Base-by-base conservation (phyloP, 345 rosid genomes). In the Populus euphratica region DNA sequence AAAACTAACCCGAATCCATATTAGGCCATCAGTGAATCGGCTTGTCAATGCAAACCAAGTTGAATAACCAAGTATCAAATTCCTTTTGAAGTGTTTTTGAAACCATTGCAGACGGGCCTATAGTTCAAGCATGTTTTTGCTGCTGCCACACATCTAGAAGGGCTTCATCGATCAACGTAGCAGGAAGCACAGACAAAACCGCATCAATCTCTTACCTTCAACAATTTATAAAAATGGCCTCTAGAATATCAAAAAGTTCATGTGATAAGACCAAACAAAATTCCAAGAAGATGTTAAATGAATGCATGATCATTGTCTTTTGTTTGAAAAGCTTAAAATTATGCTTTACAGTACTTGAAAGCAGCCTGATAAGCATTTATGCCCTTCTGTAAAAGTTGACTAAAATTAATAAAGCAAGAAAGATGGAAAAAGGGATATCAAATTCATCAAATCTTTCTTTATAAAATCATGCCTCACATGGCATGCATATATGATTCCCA, bases 391-490 rank as follows among this genome's bases (percentile, higher is more conserved):
- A 27, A 68, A 38, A 63, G 44, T 50, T 62, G 54, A 20, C 31
- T 12, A 7, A 29, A 79, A 18, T 10, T 8, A 65, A 50, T 18
- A 2, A 20, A 64, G 50, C 10, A 8, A 49, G 21, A 54, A 54
- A 67, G 50, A 56, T 25, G 5, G 70, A 65, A 8, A 49, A 21
- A 65, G 70, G 33, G 61, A 10, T 50, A 39, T 47, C 23, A 6
- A 29, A 16, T 21, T 72, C 49, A 35, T n/a, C 3, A 72, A 52
- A 52, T 64, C 33, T 70, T 80, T 63, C 72, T 38, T 47, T 62
- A 49, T 20, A 38, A 44, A 70, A 41, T 36, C 47, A 66, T 75
- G 76, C 21, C 71, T 20, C 23, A 14, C 76, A 75, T 35, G 59
- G 54, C 31, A 31, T 50, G 59, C n/a, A 50, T 18, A 35, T 8